Conservation (phyloP, 768 basidiomycete species). For the Tulasnella sp. region DNA sequence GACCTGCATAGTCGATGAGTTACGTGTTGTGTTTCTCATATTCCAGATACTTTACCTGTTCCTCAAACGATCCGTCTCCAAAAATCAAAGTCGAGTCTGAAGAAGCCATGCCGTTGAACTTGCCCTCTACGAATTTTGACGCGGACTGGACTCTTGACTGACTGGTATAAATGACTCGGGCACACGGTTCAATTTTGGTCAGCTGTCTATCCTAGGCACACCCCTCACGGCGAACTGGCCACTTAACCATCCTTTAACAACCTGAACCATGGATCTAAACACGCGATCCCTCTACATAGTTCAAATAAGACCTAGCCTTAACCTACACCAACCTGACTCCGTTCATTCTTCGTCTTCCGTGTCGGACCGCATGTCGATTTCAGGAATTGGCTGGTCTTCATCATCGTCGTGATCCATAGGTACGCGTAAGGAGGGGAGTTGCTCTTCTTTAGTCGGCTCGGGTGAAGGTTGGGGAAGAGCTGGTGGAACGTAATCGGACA, state of each 20-base stretch:
- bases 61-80: constrained; percentile 79
- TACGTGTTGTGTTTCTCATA: background rate
- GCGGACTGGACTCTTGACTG: background rate
- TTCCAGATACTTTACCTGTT: constrained; percentile 43
- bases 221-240: background rate
- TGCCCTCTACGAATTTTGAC: background rate
- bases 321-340: background rate
- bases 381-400: constrained; percentile 49
- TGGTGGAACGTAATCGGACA: background rate
- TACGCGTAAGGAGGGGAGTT: background rate
- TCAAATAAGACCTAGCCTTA: background rate
- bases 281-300: background rate
- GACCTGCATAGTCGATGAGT: constrained; percentile 35
- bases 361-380: constrained; percentile 69
- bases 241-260: background rate
- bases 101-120: constrained; percentile 36
- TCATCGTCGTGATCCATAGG: constrained; percentile 36
- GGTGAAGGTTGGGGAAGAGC: background rate
- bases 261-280: background rate
- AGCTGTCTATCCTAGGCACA: background rate
- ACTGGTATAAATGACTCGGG: background rate
- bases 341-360: constrained; percentile 42
- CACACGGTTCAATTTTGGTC: background rate
- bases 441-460: background rate
- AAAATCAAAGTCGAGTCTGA: constrained; percentile 76